Conservation (phyloP, 1,284 basidiomycete species). For the Caloboletus inedulis region DNA sequence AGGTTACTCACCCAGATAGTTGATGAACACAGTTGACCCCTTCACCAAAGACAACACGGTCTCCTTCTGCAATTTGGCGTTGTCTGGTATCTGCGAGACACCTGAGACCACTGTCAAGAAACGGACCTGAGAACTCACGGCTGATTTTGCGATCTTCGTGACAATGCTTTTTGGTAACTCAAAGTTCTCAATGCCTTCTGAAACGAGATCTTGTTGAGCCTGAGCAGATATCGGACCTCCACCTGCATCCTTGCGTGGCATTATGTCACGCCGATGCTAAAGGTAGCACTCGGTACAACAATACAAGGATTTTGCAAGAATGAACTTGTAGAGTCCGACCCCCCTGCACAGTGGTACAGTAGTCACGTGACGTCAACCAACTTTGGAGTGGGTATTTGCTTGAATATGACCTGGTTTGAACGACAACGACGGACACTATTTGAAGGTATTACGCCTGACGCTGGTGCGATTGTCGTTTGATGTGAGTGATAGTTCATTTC, state of each 20-base stretch:
- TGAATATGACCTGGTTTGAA: too few relatives aligned
- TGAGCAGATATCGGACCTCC: conserved; percentile 58
- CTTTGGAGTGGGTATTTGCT: background rate
- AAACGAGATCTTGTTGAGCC: conserved; percentile 70
- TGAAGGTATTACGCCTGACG: too few relatives aligned
- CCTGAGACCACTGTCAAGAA: background rate
- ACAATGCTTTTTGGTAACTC: conserved; percentile 82
- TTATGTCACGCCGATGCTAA: conserved; percentile 22
- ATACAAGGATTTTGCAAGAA: background rate
- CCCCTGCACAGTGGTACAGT: background rate
- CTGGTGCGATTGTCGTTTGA: background rate
- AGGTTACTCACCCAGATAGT: conserved; percentile 69
- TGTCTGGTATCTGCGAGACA: conserved; percentile 68
- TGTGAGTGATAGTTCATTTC: conserved; percentile 1
- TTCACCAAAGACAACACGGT: conserved; percentile 79
- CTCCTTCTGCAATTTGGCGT: conserved; percentile 84
- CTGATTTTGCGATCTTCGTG: conserved; percentile 79
- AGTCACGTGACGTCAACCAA: background rate
- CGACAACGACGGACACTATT: background rate
- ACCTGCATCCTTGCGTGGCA: conserved; percentile 62
- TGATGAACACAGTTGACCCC: conserved; percentile 88
- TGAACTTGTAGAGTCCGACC: background rate
- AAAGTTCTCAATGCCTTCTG: conserved; percentile 81
- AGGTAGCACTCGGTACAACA: background rate
- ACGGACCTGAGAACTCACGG: conserved; percentile 39